A percentile compares a stretch with the other conserved stretches of the same genome.
Conservation (phyloP, 768 basidiomycete species). For the Dacryopinax spathularia region DNA sequence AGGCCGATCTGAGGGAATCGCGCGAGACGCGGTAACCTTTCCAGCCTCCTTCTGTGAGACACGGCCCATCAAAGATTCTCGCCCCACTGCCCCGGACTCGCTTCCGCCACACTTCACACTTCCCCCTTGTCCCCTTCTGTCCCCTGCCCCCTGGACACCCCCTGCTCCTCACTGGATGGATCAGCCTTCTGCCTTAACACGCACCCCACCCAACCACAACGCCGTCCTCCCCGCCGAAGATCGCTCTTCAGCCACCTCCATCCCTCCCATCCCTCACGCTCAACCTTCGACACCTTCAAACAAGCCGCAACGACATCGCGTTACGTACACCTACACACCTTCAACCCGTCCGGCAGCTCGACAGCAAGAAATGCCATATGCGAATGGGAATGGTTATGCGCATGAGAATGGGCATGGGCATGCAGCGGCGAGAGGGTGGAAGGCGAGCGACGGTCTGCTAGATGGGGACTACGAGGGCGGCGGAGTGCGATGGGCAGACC, state of each 20-base stretch:
- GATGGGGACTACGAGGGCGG: neutral
- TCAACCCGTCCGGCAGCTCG: neutral
- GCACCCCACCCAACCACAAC: neutral
- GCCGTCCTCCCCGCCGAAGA: no score
- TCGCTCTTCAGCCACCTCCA: neutral
- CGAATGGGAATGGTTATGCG: neutral
- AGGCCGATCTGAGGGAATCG: no score
- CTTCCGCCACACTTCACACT: neutral
- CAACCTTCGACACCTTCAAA: neutral
- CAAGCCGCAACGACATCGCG: neutral
- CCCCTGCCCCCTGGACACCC: no score
- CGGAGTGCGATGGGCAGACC: conserved; percentile 2
- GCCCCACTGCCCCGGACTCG: neutral
- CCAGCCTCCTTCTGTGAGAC: neutral
- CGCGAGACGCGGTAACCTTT: neutral
- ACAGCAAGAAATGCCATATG: neutral
- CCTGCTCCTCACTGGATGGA: no score
- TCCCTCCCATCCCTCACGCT: neutral
- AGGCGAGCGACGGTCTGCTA: neutral
- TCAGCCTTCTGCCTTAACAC: neutral
- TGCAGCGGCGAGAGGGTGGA: neutral
- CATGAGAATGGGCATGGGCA: neutral
- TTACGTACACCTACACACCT: conserved; percentile 4
- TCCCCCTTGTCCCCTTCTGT: neutral
- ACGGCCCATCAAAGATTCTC: neutral